Evolutionary conservation across 257 asterid species (phyloP), one percentile per base, ranked within the genome.

Genomic region (Przewalskia tangutica): DNA sequence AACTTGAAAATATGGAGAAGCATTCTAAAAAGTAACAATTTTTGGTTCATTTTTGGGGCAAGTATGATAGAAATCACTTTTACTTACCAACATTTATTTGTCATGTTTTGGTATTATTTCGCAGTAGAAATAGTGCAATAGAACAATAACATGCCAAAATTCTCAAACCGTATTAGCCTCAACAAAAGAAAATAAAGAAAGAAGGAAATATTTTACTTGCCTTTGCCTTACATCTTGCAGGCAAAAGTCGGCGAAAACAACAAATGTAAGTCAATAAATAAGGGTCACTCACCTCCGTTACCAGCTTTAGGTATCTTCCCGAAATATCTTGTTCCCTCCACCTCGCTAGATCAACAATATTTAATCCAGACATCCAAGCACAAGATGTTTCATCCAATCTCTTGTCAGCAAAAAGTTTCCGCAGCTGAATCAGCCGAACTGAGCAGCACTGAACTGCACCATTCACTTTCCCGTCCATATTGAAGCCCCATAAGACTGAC

Each of bases 291-390:
- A 95, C 99, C 99, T 91, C 89, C n/a, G 88, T 89, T 83, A 92
- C 86, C 89, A 88, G 88, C 73, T 85, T 89, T 89, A 84, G 86
- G 88, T 89, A 95, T 50, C 63, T 90, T 82, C 84, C 87, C 0
- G 97, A 88, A 85, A 95, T 91, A 85, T 91, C 85, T 53, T 82
- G 93, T 63, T 83, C 83, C 91, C 97, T 90, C 99, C 99, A 95
- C 87, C 90, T 83, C 60, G 86, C 89, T 81, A 95, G 86, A 89
- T 95, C 95, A 66, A 95, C 83, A 76, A 93, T 27, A 89, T 93
- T 95, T 83, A 95, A 82, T 79, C 98, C 99, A 82, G 99, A 91
- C 82, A 90, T 90, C 99, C 99, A 95, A 81, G 91, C 91, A 87
- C 99, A 95, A 75, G 97, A 90, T 84, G 88, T 84, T 82, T 86